Percentiles rank a stretch among this genome's conserved stretches.
These are phyloP conservation scores for Apocynum venetum DNA, from an alignment of 257 asterid species.

Conservation along the genomic window DNA sequence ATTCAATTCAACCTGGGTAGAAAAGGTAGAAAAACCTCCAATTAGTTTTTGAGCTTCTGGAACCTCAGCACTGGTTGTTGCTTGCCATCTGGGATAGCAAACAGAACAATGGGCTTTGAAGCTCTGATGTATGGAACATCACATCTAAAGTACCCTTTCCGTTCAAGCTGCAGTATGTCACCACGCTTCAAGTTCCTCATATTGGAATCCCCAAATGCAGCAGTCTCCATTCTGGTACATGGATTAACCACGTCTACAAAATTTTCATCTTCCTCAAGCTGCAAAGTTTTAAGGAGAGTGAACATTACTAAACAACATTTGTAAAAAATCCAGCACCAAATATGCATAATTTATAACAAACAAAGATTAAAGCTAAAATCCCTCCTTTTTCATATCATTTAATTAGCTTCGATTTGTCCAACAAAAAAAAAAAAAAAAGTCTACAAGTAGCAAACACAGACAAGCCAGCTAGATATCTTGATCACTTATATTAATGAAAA, in stretches of 20 bases:
- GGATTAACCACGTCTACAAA: constrained; percentile 75
- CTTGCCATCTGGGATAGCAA: constrained; percentile 91
- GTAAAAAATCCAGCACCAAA: neutral
- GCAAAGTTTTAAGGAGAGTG: constrained; percentile 20
- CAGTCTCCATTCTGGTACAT: constrained; percentile 59
- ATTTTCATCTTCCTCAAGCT: constrained; percentile 93
- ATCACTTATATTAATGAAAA: neutral
- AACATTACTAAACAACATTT: constrained; percentile 1
- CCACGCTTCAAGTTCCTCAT: constrained; percentile 84
- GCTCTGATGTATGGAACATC: constrained; percentile 68
- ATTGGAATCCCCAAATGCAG: constrained; percentile 77
- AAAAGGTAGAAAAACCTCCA: neutral
- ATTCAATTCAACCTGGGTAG: neutral
- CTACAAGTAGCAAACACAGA: neutral
- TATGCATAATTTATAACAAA: neutral
- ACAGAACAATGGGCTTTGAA: constrained; percentile 62
- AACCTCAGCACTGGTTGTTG: constrained; percentile 60
- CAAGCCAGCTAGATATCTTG: neutral
- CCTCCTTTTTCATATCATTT: neutral
- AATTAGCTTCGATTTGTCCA: too few relatives aligned
- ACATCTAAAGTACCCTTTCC: constrained; percentile 89
- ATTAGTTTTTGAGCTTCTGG: constrained; percentile 1
- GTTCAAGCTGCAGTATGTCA: constrained; percentile 80
- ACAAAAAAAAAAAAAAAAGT: neutral
- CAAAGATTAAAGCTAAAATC: neutral